These are phyloP conservation scores for Rhynchosporium graminicola DNA, from an alignment of 2,329 filamentous ascomycete species.

Conservation along the genomic window DNA sequence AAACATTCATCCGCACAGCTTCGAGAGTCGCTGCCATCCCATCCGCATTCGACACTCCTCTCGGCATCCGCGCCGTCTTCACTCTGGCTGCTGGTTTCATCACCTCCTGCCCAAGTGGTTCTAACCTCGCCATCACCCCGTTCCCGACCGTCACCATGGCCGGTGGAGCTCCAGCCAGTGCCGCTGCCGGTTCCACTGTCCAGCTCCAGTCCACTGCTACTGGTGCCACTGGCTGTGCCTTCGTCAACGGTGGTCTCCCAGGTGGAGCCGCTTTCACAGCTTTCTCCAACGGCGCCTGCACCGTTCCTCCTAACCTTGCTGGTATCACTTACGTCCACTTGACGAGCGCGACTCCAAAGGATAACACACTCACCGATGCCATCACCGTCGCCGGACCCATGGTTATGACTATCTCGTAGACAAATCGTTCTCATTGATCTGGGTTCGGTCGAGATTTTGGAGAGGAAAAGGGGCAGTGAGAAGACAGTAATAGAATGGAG, in stretches of 20 bases:
- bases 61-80: conserved; percentile 69
- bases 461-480: neutral
- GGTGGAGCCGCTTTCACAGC: conserved; percentile 61
- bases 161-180: conserved; percentile 44
- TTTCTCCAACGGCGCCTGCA: conserved; percentile 58
- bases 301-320: conserved; percentile 60
- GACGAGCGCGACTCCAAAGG: conserved; percentile 53
- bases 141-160: conserved; percentile 61
- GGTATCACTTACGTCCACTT: conserved; percentile 70
- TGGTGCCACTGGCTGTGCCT: conserved; percentile 62
- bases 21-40: conserved; percentile 61
- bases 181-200: conserved; percentile 47
- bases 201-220: conserved; percentile 54
- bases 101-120: conserved; percentile 64
- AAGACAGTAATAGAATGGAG: conserved; percentile 4
- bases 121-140: conserved; percentile 62
- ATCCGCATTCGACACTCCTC: conserved; percentile 68
- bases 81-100: conserved; percentile 75
- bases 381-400: conserved; percentile 67
- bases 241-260: conserved; percentile 60
- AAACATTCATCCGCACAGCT: conserved; percentile 68
- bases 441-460: neutral
- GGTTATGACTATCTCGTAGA: conserved; percentile 48
- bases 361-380: conserved; percentile 57
- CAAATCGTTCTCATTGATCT: neutral